Evolutionary conservation across 2,329 filamentous ascomycete species (phyloP), one percentile per base, ranked within the genome.

Genomic region (Cordyceps militaris): DNA sequence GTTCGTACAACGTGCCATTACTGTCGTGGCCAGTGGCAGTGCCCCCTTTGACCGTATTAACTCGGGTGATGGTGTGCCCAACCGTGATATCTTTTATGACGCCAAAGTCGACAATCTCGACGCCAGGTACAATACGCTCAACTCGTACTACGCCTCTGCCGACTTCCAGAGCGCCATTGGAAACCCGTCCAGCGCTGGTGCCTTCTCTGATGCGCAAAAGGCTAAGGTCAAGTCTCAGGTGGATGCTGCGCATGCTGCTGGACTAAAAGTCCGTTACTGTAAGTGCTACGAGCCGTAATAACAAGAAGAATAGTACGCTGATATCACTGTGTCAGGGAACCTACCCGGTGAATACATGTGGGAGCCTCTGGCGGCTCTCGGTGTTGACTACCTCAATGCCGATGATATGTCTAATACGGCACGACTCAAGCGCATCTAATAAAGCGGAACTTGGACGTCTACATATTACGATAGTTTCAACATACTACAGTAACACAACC

Each of bases 21-120:
- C 86, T 0, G 79, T 90, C 2, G 84, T 91, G 2, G 85, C 80
- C 1, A 88, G 85, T 1, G 87, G 88, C 13, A 81, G 81, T 7
- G 55, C 58, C 1, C 53, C 53, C 5, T 61, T 58, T 51, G 60
- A 60, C 30, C 51, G 58, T 40, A 60, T 61, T 43, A 55, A 51
- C 30, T 28, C 55, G 7, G 60, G 58, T 8, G 56, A 60, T 19
- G 58, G 59, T 7, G 61, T 59, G 13, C 61, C 58, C 10, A 53
- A 57, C 13, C 44, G 58, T 10, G 58, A 60, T 19, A 36, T 60
- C 1, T 60, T 60, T 16, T 60, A 57, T 10, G 58, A 60, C n/a
- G 58, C 58, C 54, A 60, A 57, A 28, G 58, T 61, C 10, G 58
- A 57, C 42, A 28, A 49, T 5, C 54, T 46, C 28, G 51, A 52